Conservation (phyloP, 768 basidiomycete species). For the Naganishia vaughanmartiniae region DNA sequence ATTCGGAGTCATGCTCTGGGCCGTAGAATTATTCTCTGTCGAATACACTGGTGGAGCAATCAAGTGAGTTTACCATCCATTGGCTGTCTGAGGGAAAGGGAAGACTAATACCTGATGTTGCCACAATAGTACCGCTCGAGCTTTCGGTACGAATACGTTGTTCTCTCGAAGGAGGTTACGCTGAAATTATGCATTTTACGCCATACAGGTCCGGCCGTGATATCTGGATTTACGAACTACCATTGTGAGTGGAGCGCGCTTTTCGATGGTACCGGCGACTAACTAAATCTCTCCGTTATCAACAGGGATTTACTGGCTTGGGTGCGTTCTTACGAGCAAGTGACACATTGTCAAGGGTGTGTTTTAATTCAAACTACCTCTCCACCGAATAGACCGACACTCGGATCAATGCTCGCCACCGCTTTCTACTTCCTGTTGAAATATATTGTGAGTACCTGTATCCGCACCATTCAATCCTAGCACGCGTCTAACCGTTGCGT, state of each 20-base stretch:
- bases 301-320: slow-evolving; percentile 20
- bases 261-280: neutral
- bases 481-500: neutral
- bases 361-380: neutral
- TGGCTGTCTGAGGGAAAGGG: neutral
- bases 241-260: neutral
- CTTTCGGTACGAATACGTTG: slow-evolving; percentile 36
- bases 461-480: neutral
- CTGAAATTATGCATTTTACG: neutral
- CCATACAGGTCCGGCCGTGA: slow-evolving; percentile 35
- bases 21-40: slow-evolving; percentile 45
- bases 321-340: slow-evolving; percentile 2
- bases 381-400: slow-evolving; percentile 62
- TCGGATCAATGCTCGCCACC: slow-evolving; percentile 65
- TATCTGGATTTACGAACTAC: slow-evolving; percentile 45
- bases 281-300: neutral
- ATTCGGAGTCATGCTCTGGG: slow-evolving; percentile 45
- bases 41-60: slow-evolving; percentile 48
- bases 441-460: slow-evolving; percentile 37
- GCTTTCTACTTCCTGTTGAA: slow-evolving; percentile 64
- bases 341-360: neutral
- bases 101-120: neutral
- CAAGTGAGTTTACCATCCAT: slow-evolving; percentile 39
- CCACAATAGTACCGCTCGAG: slow-evolving; percentile 44
- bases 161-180: neutral